A percentile compares a stretch with the other conserved stretches of the same genome.
These are phyloP conservation scores for Fragaria iinumae DNA, from an alignment of 306 rosid species.

Conservation along the genomic window DNA sequence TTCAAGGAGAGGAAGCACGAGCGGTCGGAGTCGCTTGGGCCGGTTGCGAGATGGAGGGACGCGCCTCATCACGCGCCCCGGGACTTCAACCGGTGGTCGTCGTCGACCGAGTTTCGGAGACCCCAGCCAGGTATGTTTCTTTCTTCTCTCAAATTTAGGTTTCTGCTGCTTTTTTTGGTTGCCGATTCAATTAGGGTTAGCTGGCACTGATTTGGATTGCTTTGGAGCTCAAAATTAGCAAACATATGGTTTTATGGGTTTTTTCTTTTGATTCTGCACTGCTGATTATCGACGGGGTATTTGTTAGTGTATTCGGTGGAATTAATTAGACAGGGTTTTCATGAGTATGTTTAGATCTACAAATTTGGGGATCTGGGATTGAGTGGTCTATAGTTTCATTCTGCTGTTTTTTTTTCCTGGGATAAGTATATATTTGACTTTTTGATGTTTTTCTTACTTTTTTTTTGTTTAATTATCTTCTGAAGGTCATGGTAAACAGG, in stretches of 20 bases:
- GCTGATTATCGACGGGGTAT: background rate
- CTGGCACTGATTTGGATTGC: background rate
- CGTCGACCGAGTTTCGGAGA: constrained; percentile 77
- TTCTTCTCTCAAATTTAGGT: background rate
- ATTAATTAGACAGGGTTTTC: background rate
- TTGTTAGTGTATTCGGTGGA: background rate
- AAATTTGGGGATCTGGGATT: constrained; percentile 37
- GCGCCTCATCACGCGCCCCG: constrained; percentile 71
- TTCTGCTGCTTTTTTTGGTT: background rate
- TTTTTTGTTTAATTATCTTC: constrained; percentile 38
- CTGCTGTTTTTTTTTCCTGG: background rate
- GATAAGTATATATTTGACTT: background rate
- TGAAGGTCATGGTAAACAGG: constrained; percentile 98
- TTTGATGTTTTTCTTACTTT: constrained; percentile 11
- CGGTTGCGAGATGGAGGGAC: constrained; percentile 90
- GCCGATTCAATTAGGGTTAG: background rate
- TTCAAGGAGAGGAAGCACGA: constrained; percentile 99
- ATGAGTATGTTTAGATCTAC: constrained; percentile 27
- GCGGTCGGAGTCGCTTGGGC: constrained; percentile 74
- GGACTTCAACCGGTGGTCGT: constrained; percentile 79
- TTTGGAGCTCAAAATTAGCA: constrained; percentile 1
- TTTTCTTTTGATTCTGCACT: background rate
- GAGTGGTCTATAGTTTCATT: background rate
- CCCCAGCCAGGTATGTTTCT: constrained; percentile 55
- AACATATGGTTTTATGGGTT: background rate